A percentile compares a stretch with the other conserved stretches of the same genome.
Conservation (phyloP, 805 yeast species). For the Metschnikowia continentalis region DNA sequence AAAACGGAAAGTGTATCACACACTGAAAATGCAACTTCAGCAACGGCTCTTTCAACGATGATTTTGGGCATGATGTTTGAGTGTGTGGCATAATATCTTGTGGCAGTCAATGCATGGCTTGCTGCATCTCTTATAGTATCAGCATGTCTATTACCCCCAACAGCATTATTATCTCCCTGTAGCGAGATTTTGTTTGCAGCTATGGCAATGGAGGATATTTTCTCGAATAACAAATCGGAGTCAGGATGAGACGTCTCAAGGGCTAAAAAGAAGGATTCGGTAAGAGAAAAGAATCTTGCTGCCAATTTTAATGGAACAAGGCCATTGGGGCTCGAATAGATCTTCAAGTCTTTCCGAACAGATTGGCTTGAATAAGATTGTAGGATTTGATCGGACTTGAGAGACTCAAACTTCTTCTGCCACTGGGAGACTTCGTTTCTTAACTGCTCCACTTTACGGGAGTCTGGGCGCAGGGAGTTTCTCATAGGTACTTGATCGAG, state of each 20-base stretch:
- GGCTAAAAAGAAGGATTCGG: slow-evolving; percentile 42
- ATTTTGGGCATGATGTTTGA: slow-evolving; percentile 62
- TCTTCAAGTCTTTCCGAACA: slow-evolving; percentile 23
- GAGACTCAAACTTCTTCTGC: slow-evolving; percentile 49
- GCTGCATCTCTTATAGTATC: slow-evolving; percentile 59
- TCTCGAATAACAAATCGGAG: slow-evolving; percentile 45
- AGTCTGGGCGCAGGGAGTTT: slow-evolving; percentile 4
- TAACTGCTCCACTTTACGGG: slow-evolving; percentile 15
- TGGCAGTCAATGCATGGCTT: slow-evolving; percentile 70
- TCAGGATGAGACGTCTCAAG: slow-evolving; percentile 26
- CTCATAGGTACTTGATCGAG: slow-evolving; percentile 24
- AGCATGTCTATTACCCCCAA: slow-evolving; percentile 25
- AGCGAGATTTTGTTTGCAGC: slow-evolving; percentile 40
- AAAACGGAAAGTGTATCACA: slow-evolving; percentile 57
- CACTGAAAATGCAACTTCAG: slow-evolving; percentile 64
- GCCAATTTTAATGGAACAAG: slow-evolving; percentile 43
- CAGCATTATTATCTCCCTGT: slow-evolving; percentile 24
- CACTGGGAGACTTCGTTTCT: slow-evolving; percentile 40
- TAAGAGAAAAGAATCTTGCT: slow-evolving; percentile 42
- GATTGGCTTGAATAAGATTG: slow-evolving; percentile 18
- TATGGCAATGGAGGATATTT: slow-evolving; percentile 47
- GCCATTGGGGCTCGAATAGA: slow-evolving; percentile 38
- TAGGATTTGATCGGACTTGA: slow-evolving; percentile 33
- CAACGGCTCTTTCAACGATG: slow-evolving; percentile 68
- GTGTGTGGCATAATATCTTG: slow-evolving; percentile 68